Conservation (phyloP, 2,329 filamentous ascomycete species). For the Talaromyces sp. region DNA sequence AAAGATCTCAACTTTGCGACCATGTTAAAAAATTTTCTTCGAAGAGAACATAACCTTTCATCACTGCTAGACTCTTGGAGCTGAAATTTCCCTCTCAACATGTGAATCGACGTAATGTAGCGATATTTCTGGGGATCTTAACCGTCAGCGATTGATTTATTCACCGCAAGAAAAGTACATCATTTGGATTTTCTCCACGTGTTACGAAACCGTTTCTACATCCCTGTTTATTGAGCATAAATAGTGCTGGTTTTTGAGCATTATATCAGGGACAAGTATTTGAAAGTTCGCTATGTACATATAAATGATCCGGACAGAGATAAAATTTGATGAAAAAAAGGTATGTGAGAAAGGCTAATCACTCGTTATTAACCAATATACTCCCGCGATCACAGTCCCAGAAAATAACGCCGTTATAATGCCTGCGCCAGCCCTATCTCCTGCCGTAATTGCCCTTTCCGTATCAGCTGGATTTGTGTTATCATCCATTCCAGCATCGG, state of each 20-base stretch:
- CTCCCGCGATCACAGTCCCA: slow-evolving; percentile 25
- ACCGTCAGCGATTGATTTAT: neutral
- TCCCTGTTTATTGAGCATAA: neutral
- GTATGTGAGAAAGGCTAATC: neutral
- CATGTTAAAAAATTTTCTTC: neutral
- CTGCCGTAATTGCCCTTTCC: slow-evolving; percentile 20
- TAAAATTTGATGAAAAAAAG: neutral
- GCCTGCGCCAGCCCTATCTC: slow-evolving; percentile 37
- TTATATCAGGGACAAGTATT: neutral
- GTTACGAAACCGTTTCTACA: neutral
- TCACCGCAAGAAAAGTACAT: neutral
- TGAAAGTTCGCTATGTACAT: neutral
- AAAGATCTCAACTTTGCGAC: neutral
- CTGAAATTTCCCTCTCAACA: neutral
- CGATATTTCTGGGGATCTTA: too few species aligned
- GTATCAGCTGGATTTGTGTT: slow-evolving; percentile 11
- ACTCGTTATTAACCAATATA: slow-evolving; percentile 28
- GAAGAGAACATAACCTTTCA: too few species aligned
- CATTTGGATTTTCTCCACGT: neutral
- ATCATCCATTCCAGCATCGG: slow-evolving; percentile 18
- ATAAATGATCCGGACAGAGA: neutral
- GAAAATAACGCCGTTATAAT: slow-evolving; percentile 36
- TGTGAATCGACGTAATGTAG: neutral
- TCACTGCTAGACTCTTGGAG: neutral
- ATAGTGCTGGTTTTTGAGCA: neutral